These are phyloP conservation scores for Pythium graminicola DNA, from an alignment of 352 stramenopile genomes.

Conservation along the genomic window DNA sequence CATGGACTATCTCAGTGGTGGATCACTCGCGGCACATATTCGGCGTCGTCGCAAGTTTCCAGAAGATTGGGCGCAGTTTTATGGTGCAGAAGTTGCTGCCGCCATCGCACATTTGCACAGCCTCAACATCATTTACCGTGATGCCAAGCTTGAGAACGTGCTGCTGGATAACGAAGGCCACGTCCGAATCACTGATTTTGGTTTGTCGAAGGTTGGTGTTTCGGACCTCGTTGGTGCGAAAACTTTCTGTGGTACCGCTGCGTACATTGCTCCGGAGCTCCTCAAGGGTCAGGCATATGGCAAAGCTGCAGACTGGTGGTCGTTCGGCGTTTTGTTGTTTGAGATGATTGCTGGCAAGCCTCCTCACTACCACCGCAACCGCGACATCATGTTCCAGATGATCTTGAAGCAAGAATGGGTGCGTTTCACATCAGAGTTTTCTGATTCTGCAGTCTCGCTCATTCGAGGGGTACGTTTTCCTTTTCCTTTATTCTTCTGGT, in stretches of 20 bases:
- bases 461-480: conserved; percentile 82
- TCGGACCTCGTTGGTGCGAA: conserved; percentile 81
- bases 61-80: conserved; percentile 89
- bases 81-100: conserved; percentile 91
- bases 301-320: conserved; percentile 93
- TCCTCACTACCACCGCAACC: conserved; percentile 88
- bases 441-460: conserved; percentile 79
- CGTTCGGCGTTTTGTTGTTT: conserved; percentile 92
- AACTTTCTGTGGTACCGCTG: conserved; percentile 91
- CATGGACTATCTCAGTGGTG: conserved; percentile 91
- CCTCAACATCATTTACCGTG: conserved; percentile 94
- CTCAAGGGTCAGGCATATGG: conserved; percentile 87
- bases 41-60: conserved; percentile 85
- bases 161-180: conserved; percentile 93
- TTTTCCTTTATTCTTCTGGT: too few relatives aligned
- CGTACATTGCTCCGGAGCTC: conserved; percentile 91
- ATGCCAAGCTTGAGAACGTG: conserved; percentile 95
- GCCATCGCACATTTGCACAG: conserved; percentile 89
- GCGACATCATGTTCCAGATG: conserved; percentile 90
- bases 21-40: conserved; percentile 86
- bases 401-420: conserved; percentile 91
- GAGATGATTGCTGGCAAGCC: conserved; percentile 93
- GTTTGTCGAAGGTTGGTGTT: conserved; percentile 89
- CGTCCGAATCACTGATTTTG: conserved; percentile 93
- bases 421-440: conserved; percentile 94